Evolutionary conservation across 148 eudicot species (phyloP), one percentile per base, ranked within the genome.

Genomic region (Rhododendron griersonianum): DNA sequence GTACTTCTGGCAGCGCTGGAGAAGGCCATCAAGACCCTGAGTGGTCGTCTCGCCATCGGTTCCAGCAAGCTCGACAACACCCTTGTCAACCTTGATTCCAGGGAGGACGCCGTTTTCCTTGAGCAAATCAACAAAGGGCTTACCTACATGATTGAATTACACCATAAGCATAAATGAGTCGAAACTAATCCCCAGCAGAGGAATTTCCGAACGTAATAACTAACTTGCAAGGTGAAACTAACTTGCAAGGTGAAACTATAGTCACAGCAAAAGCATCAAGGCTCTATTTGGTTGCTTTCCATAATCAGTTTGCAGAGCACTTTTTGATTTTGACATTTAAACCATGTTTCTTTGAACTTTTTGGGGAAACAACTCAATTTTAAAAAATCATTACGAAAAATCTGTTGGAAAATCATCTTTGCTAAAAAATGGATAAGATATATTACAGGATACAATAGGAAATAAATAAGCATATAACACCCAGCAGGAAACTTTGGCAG

Each of bases 31-130:
- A 23, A 96, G 95, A 85, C 98, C 98, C 61, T 94, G 98, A 63
- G 98, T 96, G 84, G 98, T 93, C 86, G 98, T 96, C 92, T 96
- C 98, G 1, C 98, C 98, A 13, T 93, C 81, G 79, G 98, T 96
- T 61, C 98, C 98, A 51, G 98, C 94, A 74, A 96, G 93, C 91
- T 92, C 96, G 2, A 96, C 96, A 4, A 91, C 89, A 85, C 98
- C 98, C 95, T 92, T 96, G 94, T 96, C 98, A 37, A 96, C 98
- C 93, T 96, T 96, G 86, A 96, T 96, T 35, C 98, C 98, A 0
- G 98, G 96, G 35, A 96, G 98, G 78, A 94, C 98, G 47, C 93
- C 92, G 6, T 93, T 95, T 87, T 94, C 98, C 90, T 92, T 94
- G 87, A 96, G 63, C 78, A 96, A 89, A 4, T 96, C 98, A 51